Conservation (phyloP, 202 grass and related monocot genomes). For the Cymbopogon flexuosus region DNA sequence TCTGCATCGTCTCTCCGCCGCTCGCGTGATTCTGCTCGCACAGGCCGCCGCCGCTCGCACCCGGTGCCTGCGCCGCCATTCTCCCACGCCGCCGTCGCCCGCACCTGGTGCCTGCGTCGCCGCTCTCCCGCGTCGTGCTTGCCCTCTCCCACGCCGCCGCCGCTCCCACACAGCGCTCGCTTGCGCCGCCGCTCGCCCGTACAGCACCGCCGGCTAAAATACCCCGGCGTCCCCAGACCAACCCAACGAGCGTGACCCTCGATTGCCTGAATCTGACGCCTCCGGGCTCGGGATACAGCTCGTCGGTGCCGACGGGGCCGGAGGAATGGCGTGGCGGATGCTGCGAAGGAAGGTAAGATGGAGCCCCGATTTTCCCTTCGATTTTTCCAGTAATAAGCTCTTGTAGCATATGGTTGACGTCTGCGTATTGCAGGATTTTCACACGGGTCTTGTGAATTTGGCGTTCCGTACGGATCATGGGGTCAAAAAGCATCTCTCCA, state of each 20-base stretch:
- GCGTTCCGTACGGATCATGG: slow-evolving; percentile 16
- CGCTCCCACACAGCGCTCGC: too few relatives aligned
- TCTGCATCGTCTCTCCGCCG: too few relatives aligned
- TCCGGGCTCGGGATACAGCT: background rate
- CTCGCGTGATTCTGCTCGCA: too few relatives aligned
- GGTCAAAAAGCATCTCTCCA: slow-evolving; percentile 11
- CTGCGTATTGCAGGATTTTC: slow-evolving; percentile 30
- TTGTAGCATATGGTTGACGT: background rate
- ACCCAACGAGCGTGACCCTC: background rate
- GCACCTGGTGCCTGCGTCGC: too few relatives aligned
- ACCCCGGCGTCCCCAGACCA: background rate
- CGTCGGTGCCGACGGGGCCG: background rate
- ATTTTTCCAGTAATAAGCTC: background rate
- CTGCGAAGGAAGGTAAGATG: slow-evolving; percentile 40
- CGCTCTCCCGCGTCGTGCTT: too few relatives aligned
- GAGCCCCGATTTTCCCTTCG: background rate
- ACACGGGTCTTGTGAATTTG: slow-evolving; percentile 28
- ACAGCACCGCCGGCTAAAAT: background rate
- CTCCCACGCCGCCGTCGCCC: too few relatives aligned
- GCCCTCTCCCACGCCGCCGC: too few relatives aligned
- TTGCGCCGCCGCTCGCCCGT: too few relatives aligned
- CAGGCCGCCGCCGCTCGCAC: too few relatives aligned
- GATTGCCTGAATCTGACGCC: background rate
- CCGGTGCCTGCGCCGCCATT: too few relatives aligned
- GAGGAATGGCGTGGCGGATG: slow-evolving; percentile 50